Evolutionary conservation across 768 basidiomycete species (phyloP).

Genomic region (Mycena chlorophos): DNA sequence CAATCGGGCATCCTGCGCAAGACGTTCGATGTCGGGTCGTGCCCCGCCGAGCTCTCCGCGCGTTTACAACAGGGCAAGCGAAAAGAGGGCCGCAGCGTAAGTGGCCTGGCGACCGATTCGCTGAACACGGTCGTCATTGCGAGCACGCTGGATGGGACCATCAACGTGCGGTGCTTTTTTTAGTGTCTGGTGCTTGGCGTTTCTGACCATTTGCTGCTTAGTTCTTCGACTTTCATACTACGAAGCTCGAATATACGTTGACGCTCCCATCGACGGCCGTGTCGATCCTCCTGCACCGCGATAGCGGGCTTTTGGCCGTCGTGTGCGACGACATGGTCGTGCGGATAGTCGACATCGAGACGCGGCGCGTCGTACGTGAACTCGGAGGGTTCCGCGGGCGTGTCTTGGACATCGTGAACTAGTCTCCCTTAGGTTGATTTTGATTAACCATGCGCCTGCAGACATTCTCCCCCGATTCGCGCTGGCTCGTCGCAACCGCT

Average conservation of each 20-base stretch:
- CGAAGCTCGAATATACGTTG: constrained; percentile 68
- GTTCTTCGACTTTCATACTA: constrained; percentile 97
- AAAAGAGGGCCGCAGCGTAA: constrained; percentile 59
- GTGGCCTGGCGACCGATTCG: constrained; percentile 83
- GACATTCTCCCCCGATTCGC: constrained; percentile 93
- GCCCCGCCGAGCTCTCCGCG: constrained; percentile 53
- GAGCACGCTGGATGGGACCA: constrained; percentile 82
- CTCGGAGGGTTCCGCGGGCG: constrained; percentile 79
- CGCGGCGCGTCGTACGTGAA: constrained; percentile 83
- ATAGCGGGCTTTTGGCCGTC: constrained; percentile 80
- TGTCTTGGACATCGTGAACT: constrained; percentile 83
- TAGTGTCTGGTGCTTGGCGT: background rate
- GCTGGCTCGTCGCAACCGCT: constrained; percentile 89
- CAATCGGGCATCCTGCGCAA: constrained; percentile 89
- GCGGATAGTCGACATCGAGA: constrained; percentile 90
- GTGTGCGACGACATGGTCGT: constrained; percentile 86
- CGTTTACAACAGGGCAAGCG: constrained; percentile 41
- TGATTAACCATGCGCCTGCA: constrained; percentile 30
- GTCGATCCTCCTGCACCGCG: constrained; percentile 76
- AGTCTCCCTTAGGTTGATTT: constrained; percentile 3
- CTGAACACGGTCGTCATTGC: constrained; percentile 82
- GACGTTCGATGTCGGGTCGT: constrained; percentile 66
- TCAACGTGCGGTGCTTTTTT: constrained; percentile 80
- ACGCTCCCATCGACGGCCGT: constrained; percentile 67
- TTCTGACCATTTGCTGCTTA: constrained; percentile 32